These are phyloP conservation scores for Paramecium caudatum DNA, from an alignment of 73 alveolate species.

Conservation along the genomic window DNA sequence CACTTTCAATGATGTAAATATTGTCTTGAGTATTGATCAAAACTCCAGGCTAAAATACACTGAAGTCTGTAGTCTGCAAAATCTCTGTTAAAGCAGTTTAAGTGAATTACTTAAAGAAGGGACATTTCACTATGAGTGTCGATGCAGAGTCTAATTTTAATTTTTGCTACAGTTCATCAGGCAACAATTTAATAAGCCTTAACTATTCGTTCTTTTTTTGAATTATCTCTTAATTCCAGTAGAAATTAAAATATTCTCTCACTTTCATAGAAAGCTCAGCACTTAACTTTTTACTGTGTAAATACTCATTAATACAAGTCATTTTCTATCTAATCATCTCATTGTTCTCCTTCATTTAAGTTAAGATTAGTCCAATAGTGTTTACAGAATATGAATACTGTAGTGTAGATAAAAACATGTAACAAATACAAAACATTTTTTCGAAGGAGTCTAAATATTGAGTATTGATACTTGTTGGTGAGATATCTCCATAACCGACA, in stretches of 20 bases:
- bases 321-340: slow-evolving; percentile 63
- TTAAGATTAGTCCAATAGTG: slow-evolving; percentile 66
- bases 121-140: slow-evolving; percentile 14
- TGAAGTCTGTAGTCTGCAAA: neutral
- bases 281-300: slow-evolving; percentile 61
- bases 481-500: slow-evolving; percentile 68
- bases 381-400: slow-evolving; percentile 63
- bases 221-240: slow-evolving; percentile 64
- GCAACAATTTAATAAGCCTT: slow-evolving; percentile 14
- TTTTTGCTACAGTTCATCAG: slow-evolving; percentile 62
- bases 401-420: slow-evolving; percentile 47
- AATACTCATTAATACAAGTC: slow-evolving; percentile 66
- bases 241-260: slow-evolving; percentile 71
- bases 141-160: slow-evolving; percentile 43
- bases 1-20: slow-evolving; percentile 8
- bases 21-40: neutral
- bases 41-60: slow-evolving; percentile 25
- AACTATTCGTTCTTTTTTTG: slow-evolving; percentile 13
- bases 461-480: slow-evolving; percentile 22
- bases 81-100: neutral
- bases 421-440: slow-evolving; percentile 58
- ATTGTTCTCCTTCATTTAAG: slow-evolving; percentile 60
- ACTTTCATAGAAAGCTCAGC: slow-evolving; percentile 37
- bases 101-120: slow-evolving; percentile 50
- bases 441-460: slow-evolving; percentile 26